Base-by-base conservation (phyloP, 2,329 filamentous ascomycete species). In the Mycosphaerella arachidis region DNA sequence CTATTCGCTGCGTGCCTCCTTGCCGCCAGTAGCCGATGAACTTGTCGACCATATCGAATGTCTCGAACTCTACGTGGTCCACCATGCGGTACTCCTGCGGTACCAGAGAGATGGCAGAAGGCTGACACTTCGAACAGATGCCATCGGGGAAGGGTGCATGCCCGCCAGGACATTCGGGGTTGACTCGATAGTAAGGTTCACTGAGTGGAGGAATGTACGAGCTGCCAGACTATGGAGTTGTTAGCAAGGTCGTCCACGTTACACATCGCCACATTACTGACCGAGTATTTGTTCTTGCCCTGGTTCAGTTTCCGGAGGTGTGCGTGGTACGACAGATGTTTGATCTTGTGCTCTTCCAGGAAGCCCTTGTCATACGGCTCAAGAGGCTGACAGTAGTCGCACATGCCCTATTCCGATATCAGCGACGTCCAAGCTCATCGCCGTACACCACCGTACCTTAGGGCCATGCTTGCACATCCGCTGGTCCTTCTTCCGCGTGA, bases 41-140 rank as follows among this genome's bases (percentile, higher is more conserved):
- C n/a, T 84, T 86, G 72, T 99, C 90, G 68, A 97, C 90, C 35
- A 97, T 84, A 56, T 86, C 82, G 3, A 91, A 87, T 1, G 90
- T 88, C 1, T 93, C 87, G 72, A 99, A 97, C 75, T 99, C 95
- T 64, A 99, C 94, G 74, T 99, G 94, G 70, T 99, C 94, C 3
- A 99, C 92, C 90, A 94, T 97, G 55, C 94, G 91, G 74, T 93
- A 99, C 20, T 88, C 83, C 75, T 99, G 94, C 5, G 92, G 91
- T 72, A 97, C 92, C 56, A 99, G 79, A 10, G 91, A 96, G 72
- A 99, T 99, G 58, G 94, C 93, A 65, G 93, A 96, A 7, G 94
- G 94, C 72, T 99, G 95, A 70, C 94, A 99, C 74, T 97, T 99
- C 60, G 91, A 95, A 78, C 94, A 99, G 66, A 99, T 97, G 16